Evolutionary conservation across 352 stramenopile species (phyloP).

Genomic region (Globisporangium orthogonon): DNA sequence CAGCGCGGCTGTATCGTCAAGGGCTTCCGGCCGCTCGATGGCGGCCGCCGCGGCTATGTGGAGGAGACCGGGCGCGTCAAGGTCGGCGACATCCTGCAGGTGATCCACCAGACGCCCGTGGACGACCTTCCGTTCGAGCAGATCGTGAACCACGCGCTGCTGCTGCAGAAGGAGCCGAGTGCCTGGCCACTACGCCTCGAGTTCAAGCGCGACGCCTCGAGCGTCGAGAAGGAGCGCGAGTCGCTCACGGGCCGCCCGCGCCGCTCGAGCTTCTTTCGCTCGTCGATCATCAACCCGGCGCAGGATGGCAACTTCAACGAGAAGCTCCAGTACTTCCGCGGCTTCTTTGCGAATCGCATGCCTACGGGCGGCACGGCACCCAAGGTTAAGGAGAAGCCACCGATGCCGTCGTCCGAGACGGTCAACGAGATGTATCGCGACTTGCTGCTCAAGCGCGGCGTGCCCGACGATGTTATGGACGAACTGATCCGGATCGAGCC

Average conservation of each 20-base stretch:
- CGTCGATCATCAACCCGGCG: constrained; percentile 56
- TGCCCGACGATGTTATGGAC: constrained; percentile 81
- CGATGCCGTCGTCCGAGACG: constrained; percentile 48
- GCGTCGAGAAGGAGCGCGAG: constrained; percentile 20
- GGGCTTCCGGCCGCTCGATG: constrained; percentile 56
- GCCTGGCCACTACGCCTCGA: constrained; percentile 74
- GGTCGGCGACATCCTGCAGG: constrained; percentile 68
- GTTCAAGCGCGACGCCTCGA: constrained; percentile 56
- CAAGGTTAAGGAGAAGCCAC: constrained; percentile 65
- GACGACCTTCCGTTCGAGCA: constrained; percentile 82
- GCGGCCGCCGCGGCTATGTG: constrained; percentile 51
- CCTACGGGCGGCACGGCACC: constrained; percentile 56
- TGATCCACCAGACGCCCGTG: constrained; percentile 71
- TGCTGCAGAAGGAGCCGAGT: constrained; percentile 55
- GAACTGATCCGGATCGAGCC: constrained; percentile 79
- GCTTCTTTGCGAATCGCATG: constrained; percentile 80
- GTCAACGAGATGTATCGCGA: constrained; percentile 88
- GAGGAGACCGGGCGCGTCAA: constrained; percentile 73
- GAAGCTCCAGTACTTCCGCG: constrained; percentile 81
- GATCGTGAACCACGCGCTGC: constrained; percentile 73
- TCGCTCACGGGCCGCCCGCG: constrained; percentile 26
- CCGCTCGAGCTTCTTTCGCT: constrained; percentile 73
- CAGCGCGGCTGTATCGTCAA: constrained; percentile 76
- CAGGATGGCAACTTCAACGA: constrained; percentile 82
- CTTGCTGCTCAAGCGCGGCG: constrained; percentile 66